Conservation (phyloP, 768 basidiomycete species). For the Suillus alpinus region DNA sequence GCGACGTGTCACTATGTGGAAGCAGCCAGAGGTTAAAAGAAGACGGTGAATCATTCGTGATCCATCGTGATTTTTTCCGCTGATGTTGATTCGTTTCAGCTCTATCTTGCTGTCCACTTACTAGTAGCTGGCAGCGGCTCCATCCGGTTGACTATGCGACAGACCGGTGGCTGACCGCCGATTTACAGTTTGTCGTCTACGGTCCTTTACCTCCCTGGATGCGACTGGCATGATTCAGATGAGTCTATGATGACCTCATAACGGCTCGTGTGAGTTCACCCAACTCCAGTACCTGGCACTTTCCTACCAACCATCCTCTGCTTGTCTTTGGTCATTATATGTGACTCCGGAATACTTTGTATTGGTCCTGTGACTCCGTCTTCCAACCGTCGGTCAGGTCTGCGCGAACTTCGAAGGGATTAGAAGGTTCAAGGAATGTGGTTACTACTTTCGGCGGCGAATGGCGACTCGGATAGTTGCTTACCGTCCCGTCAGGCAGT, state of each 20-base stretch:
- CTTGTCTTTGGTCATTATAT: not conserved
- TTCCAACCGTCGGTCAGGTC: no score
- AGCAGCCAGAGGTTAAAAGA: not conserved
- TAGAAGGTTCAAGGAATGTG: not conserved
- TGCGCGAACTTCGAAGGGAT: no score
- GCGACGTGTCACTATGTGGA: not conserved
- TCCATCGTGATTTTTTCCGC: not conserved
- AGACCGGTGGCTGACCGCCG: not conserved
- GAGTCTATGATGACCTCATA: not conserved
- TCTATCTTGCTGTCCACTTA: not conserved
- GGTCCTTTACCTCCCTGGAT: not conserved
- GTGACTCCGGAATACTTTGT: not conserved
- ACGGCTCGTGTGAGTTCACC: not conserved
- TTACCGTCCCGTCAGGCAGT: not conserved
- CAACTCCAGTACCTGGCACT: no score
- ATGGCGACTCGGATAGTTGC: not conserved
- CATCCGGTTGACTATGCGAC: not conserved
- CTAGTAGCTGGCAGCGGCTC: not conserved
- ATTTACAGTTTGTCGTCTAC: not conserved
- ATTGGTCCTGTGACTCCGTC: not conserved
- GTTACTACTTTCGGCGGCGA: not conserved
- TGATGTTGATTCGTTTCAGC: not conserved
- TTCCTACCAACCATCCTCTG: not conserved
- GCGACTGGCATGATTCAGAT: not conserved
- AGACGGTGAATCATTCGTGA: not conserved